Evolutionary conservation across 1,139 yeast species (phyloP).

Genomic region (Sugiyamaella neomexicana): DNA sequence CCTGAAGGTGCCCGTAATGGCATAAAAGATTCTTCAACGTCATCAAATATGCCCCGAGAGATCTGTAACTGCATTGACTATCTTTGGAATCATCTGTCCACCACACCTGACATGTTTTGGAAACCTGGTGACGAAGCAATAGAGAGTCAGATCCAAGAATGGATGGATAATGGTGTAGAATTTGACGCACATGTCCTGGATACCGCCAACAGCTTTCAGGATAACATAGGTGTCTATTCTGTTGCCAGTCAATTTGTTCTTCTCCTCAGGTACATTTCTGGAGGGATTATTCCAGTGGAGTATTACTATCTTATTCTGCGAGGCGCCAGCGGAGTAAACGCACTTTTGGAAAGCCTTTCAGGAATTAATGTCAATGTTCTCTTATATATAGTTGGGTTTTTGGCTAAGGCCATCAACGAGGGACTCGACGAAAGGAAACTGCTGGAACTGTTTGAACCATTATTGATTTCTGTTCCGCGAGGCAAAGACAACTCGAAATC

Average conservation of each 20-base stretch:
- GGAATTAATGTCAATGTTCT: conserved; percentile 45
- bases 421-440: conserved; percentile 30
- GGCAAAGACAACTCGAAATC: conserved; percentile 17
- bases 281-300: conserved; percentile 44
- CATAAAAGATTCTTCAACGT: conserved; percentile 22
- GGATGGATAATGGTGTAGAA: conserved; percentile 41
- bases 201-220: conserved; percentile 32
- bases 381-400: conserved; percentile 43
- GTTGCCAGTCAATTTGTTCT: conserved; percentile 39
- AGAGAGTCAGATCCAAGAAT: conserved; percentile 37
- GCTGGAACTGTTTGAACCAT: conserved; percentile 36
- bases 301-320: conserved; percentile 32
- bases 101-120: conserved; percentile 25
- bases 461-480: conserved; percentile 37
- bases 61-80: conserved; percentile 42
- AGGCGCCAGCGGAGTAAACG: conserved; percentile 33
- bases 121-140: conserved; percentile 35
- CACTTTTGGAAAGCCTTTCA: conserved; percentile 43
- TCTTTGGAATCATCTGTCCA: conserved; percentile 32
- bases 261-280: conserved; percentile 43
- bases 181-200: conserved; percentile 39
- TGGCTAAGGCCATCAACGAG: conserved; percentile 37
- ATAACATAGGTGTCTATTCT: conserved; percentile 35
- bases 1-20: conserved; percentile 37
- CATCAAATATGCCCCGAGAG: conserved; percentile 38